A percentile compares a stretch with the other conserved stretches of the same genome.
Conservation (phyloP, 2,329 filamentous ascomycete species). For the Lachnellula subtilissima region DNA sequence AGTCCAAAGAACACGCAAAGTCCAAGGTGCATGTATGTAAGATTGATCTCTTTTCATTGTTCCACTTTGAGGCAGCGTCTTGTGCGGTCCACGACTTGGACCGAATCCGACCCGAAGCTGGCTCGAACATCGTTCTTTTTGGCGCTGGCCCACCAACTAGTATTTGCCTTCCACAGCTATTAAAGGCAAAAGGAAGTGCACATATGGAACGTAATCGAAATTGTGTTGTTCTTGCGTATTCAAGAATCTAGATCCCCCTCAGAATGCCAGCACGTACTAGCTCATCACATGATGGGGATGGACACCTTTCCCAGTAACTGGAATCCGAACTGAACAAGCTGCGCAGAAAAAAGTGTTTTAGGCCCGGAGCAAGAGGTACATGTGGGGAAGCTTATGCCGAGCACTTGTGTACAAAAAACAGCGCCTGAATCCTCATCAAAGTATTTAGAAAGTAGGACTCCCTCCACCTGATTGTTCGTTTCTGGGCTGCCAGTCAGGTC, state of each 20-base stretch:
- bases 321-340: conserved; percentile 11
- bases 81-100: conserved; percentile 18
- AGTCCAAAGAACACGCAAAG: conserved; percentile 15
- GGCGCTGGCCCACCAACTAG: conserved; percentile 14
- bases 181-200: conserved; percentile 16
- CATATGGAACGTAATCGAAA: conserved; percentile 17
- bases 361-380: conserved; percentile 6
- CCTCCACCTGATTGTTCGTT: conserved; percentile 16
- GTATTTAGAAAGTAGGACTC: background rate
- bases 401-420: conserved; percentile 48
- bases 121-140: conserved; percentile 17
- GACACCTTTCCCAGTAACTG: conserved; percentile 14
- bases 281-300: conserved; percentile 4
- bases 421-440: conserved; percentile 59
- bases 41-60: background rate
- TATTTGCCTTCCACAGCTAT: conserved; percentile 12
- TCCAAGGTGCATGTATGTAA: conserved; percentile 1
- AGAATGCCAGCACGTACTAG: background rate
- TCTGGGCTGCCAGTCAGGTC: conserved; percentile 6
- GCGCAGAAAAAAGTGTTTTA: conserved; percentile 10
- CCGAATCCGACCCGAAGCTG: conserved; percentile 17
- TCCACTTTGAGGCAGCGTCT: conserved; percentile 15
- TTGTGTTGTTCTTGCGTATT: conserved; percentile 16
- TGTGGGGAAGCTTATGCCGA: conserved; percentile 10
- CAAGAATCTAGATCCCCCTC: conserved; percentile 5